phyloP scores from a whole-genome alignment of 2,329 filamentous ascomycete species.

The Cercospora sp. region DNA sequence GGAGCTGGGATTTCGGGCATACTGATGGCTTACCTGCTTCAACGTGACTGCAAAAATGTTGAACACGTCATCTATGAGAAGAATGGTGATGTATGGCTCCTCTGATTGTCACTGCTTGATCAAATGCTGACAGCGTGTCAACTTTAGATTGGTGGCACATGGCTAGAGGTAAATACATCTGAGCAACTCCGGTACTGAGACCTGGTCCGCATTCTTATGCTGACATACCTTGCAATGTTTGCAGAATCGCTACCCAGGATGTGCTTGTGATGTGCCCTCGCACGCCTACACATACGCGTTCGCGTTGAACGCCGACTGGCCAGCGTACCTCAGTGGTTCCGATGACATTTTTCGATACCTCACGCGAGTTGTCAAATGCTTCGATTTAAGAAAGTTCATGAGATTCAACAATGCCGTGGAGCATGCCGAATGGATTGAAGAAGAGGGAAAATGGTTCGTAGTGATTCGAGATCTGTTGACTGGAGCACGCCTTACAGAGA shows the following conservation, averaged over 20 bases:
- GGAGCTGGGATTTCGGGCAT: background rate
- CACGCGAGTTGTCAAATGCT: background rate
- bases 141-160: background rate
- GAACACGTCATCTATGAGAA: background rate
- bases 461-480: background rate
- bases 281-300: constrained; percentile 40
- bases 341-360: background rate
- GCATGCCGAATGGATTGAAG: background rate
- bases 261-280: constrained; percentile 41
- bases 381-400: background rate
- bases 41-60: background rate
- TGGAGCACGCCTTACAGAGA: background rate
- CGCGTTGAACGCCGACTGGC: constrained; percentile 37
- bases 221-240: background rate
- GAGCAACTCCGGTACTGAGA: background rate
- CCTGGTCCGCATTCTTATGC: background rate
- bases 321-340: background rate
- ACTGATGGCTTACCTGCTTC: background rate
- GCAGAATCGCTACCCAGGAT: constrained; percentile 37
- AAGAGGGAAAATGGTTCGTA: background rate
- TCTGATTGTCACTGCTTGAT: background rate
- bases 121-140: background rate
- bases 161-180: background rate
- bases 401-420: background rate
- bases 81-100: background rate